Evolutionary conservation across 2,329 filamentous ascomycete species (phyloP).

Genomic region (Claviceps spartinae): DNA sequence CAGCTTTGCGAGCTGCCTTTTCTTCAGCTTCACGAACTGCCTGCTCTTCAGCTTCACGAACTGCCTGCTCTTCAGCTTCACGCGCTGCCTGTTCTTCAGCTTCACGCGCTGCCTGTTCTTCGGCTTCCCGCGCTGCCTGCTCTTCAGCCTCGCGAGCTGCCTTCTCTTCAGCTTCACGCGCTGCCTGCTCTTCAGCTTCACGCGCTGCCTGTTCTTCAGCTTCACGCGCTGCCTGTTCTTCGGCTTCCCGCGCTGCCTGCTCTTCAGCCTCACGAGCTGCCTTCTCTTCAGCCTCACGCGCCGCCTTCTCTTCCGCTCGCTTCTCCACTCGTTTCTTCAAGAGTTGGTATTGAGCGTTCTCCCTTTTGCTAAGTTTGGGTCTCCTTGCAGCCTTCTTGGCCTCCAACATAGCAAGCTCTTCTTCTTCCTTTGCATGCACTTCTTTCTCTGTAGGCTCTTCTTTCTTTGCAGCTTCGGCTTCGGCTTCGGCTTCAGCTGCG

Average conservation of each 20-base stretch:
- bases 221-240: background rate
- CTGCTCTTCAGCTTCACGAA: slow-evolving; percentile 13
- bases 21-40: slow-evolving; percentile 10
- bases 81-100: slow-evolving; percentile 12
- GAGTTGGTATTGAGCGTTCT: slow-evolving; percentile 29
- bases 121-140: slow-evolving; percentile 24
- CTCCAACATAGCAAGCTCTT: slow-evolving; percentile 27
- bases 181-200: slow-evolving; percentile 6
- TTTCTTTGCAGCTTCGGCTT: too few relatives aligned
- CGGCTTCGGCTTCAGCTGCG: too few relatives aligned
- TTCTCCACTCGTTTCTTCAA: slow-evolving; percentile 21
- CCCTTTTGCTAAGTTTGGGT: slow-evolving; percentile 29
- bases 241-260: slow-evolving; percentile 1
- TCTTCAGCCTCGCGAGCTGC: slow-evolving; percentile 27
- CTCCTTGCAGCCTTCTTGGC: slow-evolving; percentile 37
- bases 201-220: background rate
- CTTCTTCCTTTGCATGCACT: slow-evolving; percentile 16
- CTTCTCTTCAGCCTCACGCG: slow-evolving; percentile 24
- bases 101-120: slow-evolving; percentile 12
- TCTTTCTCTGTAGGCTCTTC: too few relatives aligned
- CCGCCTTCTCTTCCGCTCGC: slow-evolving; percentile 21
- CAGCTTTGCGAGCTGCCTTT: slow-evolving; percentile 14
- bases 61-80: slow-evolving; percentile 20
- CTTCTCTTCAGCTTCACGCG: slow-evolving; percentile 14
- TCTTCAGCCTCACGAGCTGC: slow-evolving; percentile 25